These are phyloP conservation scores for Spathaspora passalidarum DNA, from an alignment of 805 yeast species.

Conservation along the genomic window DNA sequence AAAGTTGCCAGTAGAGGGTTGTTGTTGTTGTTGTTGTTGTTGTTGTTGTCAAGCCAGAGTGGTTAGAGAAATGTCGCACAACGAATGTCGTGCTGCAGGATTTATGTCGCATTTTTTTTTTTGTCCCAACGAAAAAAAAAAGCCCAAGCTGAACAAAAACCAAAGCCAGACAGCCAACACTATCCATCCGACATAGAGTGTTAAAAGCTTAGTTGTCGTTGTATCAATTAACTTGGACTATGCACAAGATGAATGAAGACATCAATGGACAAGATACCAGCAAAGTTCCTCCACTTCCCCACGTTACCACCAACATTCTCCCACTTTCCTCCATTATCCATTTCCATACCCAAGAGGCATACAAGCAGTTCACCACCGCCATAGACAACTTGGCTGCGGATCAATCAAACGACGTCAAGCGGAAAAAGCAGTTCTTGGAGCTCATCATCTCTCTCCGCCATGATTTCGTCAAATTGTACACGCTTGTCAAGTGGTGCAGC, in stretches of 20 bases:
- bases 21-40: no score
- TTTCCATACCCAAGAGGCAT: conserved; percentile 59
- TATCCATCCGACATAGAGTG: no score
- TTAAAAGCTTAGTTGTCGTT: no score
- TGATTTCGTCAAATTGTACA: conserved; percentile 81
- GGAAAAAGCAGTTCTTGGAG: conserved; percentile 68
- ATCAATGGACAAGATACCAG: background rate
- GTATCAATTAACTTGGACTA: background rate
- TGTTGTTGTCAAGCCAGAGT: no score
- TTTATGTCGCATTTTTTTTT: no score
- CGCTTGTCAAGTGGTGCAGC: conserved; percentile 84
- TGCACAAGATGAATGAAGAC: conserved; percentile 5
- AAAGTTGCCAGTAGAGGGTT: no score
- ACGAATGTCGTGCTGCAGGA: no score
- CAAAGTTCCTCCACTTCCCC: conserved; percentile 40
- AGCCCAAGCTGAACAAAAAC: no score
- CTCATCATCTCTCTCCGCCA: conserved; percentile 71
- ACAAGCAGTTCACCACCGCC: conserved; percentile 56
- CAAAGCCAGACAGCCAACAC: no score
- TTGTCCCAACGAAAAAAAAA: no score
- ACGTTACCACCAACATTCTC: conserved; percentile 66
- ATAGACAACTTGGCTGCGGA: conserved; percentile 56
- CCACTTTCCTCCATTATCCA: conserved; percentile 60
- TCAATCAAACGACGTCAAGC: conserved; percentile 48
- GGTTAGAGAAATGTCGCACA: no score